Base-by-base conservation (phyloP, 2,329 filamentous ascomycete species). In the Onygenales sp. region DNA sequence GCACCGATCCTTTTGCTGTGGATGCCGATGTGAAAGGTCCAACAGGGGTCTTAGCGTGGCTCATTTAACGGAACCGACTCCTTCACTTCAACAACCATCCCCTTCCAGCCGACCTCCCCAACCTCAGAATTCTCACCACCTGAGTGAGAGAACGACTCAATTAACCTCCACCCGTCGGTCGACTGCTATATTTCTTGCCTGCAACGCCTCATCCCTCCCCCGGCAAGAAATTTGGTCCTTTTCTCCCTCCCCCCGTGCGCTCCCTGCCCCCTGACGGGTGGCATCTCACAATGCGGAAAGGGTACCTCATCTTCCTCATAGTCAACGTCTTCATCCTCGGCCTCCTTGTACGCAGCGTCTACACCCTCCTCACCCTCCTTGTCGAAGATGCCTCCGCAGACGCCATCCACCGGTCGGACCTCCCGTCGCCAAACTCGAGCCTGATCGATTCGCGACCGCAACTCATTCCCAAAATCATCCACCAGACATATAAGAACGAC, bases 401-500 rank as follows among this genome's bases (percentile, higher is more conserved):
- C 70, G 81, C 82, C 52, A 88, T 88, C 54, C 78, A 78, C 58
- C 77, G 77, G 58, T 76, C 80, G 50, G 85, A 88, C 60, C 76
- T 88, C 43, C 84, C 83, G 11, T 78, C 81, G 7, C 81, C 82
- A 13, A 82, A 84, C 62, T 82, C 81, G 3, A 79, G 77, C 56
- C 62, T 80, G 58, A 79, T 80, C 59, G 77, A 78, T 56, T 73
- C 75, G 47, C 72, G 74, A 46, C 76, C 78, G 8, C 81, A 83
- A 59, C 66, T 87, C 58, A 87, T 88, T 49, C 85, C 85, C 47
- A 87, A 86, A 70, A 88, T 88, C 63, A 86, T 88, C 53, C 85
- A 88, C 71, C 85, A 88, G 67, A 88, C 85, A 8, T 88, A 87
- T 69, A 81, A 81, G 62, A 88, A 87, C 65, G 79, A 84, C 53